These are phyloP conservation scores for Cephalotrichum gorgonifer DNA, from an alignment of 2,329 filamentous ascomycete species.

Conservation along the genomic window DNA sequence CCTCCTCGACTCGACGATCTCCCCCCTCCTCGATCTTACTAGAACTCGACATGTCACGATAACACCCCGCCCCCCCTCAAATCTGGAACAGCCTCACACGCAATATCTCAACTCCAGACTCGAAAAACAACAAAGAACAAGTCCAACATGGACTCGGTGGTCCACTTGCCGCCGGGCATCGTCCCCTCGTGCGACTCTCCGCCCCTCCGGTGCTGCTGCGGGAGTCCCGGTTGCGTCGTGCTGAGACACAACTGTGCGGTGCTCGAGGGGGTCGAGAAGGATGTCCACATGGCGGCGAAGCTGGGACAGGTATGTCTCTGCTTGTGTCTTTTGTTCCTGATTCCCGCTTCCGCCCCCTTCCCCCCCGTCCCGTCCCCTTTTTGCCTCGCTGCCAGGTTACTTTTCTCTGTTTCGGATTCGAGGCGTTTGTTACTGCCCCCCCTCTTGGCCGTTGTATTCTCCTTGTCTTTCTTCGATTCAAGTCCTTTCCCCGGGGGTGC, in stretches of 20 bases:
- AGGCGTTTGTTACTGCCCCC: too few species aligned
- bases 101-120: too few species aligned
- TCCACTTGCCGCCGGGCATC: neutral
- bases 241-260: slow-evolving; percentile 70
- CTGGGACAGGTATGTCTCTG: slow-evolving; percentile 74
- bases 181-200: slow-evolving; percentile 11
- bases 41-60: too few species aligned
- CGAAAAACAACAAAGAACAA: too few species aligned
- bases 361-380: neutral
- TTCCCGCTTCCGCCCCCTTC: neutral
- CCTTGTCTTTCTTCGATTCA: too few species aligned
- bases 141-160: neutral
- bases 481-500: too few species aligned
- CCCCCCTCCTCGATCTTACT: too few species aligned
- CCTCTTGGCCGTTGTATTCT: too few species aligned
- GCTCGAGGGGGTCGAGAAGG: slow-evolving; percentile 73
- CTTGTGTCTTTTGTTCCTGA: slow-evolving; percentile 1
- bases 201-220: slow-evolving; percentile 70
- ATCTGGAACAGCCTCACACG: too few species aligned
- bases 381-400: neutral
- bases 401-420: too few species aligned
- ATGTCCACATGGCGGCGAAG: slow-evolving; percentile 76
- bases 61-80: too few species aligned
- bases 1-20: too few species aligned
- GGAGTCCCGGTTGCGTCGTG: slow-evolving; percentile 66